These are phyloP conservation scores for Spizellomyces sp. DNA, from an alignment of 192 early-diverging fungal species.

Conservation along the genomic window DNA sequence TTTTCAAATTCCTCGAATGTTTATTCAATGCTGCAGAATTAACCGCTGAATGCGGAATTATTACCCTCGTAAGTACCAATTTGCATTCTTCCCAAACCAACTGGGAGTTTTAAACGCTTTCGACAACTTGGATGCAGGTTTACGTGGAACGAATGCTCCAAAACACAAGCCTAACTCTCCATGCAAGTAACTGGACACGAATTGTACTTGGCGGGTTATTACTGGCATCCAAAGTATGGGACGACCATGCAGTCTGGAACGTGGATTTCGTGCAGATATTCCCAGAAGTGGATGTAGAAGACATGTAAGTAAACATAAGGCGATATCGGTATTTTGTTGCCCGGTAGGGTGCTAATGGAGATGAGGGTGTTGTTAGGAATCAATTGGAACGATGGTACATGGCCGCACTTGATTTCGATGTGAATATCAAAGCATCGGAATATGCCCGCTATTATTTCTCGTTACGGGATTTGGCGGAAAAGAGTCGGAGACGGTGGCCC, in stretches of 20 bases:
- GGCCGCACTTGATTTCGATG: conserved; percentile 63
- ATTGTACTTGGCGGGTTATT: conserved; percentile 63
- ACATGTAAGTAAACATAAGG: conserved; percentile 53
- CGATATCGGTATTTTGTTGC: neutral
- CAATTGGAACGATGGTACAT: conserved; percentile 69
- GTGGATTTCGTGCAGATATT: conserved; percentile 78
- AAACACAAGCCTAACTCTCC: conserved; percentile 57
- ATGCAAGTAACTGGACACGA: conserved; percentile 57
- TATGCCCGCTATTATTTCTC: conserved; percentile 69
- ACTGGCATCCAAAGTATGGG: conserved; percentile 86
- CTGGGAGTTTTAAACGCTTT: neutral
- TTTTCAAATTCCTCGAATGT: conserved; percentile 66
- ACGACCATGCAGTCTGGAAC: conserved; percentile 86
- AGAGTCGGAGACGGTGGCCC: conserved; percentile 26
- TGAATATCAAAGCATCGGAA: conserved; percentile 65
- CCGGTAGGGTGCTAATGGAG: neutral
- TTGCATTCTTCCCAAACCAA: neutral
- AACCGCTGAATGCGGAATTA: conserved; percentile 61
- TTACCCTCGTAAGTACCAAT: conserved; percentile 46
- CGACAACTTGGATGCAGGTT: conserved; percentile 29
- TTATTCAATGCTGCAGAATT: conserved; percentile 69
- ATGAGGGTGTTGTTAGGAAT: conserved; percentile 47
- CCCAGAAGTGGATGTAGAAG: conserved; percentile 65
- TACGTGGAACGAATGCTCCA: conserved; percentile 75
- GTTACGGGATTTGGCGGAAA: conserved; percentile 54